Conservation (phyloP, 805 yeast species). For the Cyberlindnera mycetangii region DNA sequence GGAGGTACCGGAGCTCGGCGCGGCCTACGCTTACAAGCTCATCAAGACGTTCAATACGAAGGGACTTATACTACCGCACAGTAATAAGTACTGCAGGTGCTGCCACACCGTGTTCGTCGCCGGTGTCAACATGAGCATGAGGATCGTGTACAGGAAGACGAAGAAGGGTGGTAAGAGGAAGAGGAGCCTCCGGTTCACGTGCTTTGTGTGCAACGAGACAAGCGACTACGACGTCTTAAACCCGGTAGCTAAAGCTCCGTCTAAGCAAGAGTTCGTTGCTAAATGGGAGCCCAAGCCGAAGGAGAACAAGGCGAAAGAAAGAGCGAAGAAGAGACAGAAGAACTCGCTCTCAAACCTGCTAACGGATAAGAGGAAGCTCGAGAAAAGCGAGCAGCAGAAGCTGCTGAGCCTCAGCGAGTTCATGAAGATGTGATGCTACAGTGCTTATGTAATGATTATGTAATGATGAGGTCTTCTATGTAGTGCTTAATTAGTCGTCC, state of each 20-base stretch:
- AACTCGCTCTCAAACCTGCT: slow-evolving; percentile 42
- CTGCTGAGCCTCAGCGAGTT: slow-evolving; percentile 49
- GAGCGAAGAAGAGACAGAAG: slow-evolving; percentile 46
- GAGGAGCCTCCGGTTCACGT: slow-evolving; percentile 25
- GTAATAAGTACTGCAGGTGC: slow-evolving; percentile 14
- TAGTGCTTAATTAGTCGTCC: neutral
- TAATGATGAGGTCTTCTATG: neutral
- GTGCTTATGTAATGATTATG: no score
- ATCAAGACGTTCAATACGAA: slow-evolving; percentile 29
- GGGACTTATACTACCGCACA: slow-evolving; percentile 19
- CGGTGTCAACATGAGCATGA: slow-evolving; percentile 28
- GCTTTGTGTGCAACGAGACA: slow-evolving; percentile 28
- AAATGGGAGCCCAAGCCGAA: slow-evolving; percentile 22
- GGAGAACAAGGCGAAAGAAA: slow-evolving; percentile 31
- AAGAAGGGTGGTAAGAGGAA: slow-evolving; percentile 14
- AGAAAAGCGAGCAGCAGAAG: slow-evolving; percentile 30
- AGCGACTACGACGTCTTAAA: slow-evolving; percentile 17
- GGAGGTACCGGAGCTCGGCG: slow-evolving; percentile 13
- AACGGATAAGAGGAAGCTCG: slow-evolving; percentile 38
- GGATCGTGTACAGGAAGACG: slow-evolving; percentile 16
- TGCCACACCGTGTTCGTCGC: slow-evolving; percentile 29
- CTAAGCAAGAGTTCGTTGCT: slow-evolving; percentile 23
- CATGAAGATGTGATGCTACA: slow-evolving; percentile 30
- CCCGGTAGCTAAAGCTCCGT: slow-evolving; percentile 4
- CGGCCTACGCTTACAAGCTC: slow-evolving; percentile 29